These are phyloP conservation scores for Magnolia changhungtana DNA, from an alignment of 164 flowering plant genomes.

Conservation along the genomic window DNA sequence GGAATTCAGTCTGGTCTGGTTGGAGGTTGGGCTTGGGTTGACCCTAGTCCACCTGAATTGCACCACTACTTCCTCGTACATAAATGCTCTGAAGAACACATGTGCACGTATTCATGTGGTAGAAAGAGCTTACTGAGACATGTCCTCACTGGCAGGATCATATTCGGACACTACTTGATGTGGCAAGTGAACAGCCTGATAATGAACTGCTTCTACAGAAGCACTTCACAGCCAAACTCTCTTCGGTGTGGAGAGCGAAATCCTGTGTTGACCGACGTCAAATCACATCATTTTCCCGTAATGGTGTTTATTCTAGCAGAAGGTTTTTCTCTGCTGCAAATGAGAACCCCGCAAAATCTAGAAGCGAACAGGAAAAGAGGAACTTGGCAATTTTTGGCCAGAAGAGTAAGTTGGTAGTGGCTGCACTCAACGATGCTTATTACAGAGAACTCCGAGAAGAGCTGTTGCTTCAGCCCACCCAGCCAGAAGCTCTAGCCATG, in stretches of 20 bases:
- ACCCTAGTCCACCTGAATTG: no score
- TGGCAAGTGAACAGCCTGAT: slow-evolving; percentile 65
- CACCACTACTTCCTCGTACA: no score
- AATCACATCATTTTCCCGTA: slow-evolving; percentile 27
- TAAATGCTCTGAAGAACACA: no score
- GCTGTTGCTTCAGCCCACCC: slow-evolving; percentile 19
- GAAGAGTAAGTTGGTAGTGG: slow-evolving; percentile 47
- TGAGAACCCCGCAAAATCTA: slow-evolving; percentile 22
- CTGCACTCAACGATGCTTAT: slow-evolving; percentile 54
- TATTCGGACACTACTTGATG: slow-evolving; percentile 50
- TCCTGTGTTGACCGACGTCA: slow-evolving; percentile 22
- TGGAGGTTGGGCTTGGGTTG: no score
- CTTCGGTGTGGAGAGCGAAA: slow-evolving; percentile 68
- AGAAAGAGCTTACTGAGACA: background rate
- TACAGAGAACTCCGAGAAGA: slow-evolving; percentile 20
- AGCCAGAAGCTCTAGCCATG: slow-evolving; percentile 29
- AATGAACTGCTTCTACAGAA: slow-evolving; percentile 72
- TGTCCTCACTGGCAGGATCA: slow-evolving; percentile 54
- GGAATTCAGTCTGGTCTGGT: no score
- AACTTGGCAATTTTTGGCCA: slow-evolving; percentile 34
- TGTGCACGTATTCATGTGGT: background rate
- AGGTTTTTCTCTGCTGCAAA: slow-evolving; percentile 22
- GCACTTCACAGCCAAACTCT: slow-evolving; percentile 82
- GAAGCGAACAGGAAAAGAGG: slow-evolving; percentile 30
- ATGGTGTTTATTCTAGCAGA: slow-evolving; percentile 28